phyloP scores from a whole-genome alignment of 306 rosid species.

The Trifolium pratense region DNA sequence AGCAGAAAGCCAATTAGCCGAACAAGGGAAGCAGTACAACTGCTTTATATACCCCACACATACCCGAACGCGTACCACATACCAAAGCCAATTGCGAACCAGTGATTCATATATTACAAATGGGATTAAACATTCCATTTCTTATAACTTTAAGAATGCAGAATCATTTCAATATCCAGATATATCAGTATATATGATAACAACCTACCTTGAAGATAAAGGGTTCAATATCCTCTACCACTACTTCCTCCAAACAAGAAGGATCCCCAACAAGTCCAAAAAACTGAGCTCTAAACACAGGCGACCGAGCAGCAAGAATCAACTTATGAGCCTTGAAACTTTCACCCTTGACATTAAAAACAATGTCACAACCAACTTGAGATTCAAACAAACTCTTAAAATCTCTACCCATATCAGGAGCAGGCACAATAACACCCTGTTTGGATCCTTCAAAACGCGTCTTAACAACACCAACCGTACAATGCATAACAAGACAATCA shows the following conservation, averaged over 20 bases:
- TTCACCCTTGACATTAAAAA: constrained; percentile 77
- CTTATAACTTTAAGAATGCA: constrained; percentile 5
- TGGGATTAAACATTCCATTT: background rate
- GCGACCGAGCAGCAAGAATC: constrained; percentile 86
- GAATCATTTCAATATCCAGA: constrained; percentile 33
- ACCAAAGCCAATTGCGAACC: background rate
- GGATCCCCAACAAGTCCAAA: constrained; percentile 79
- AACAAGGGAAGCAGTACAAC: background rate
- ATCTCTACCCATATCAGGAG: constrained; percentile 70
- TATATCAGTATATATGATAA: background rate
- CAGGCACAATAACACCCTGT: constrained; percentile 57
- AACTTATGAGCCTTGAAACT: constrained; percentile 81
- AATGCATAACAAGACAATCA: constrained; percentile 85
- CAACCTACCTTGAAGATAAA: constrained; percentile 81
- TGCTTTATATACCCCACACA: background rate
- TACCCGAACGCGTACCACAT: background rate
- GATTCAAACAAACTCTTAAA: constrained; percentile 75
- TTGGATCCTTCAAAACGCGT: constrained; percentile 75
- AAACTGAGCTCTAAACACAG: constrained; percentile 82
- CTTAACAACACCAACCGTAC: constrained; percentile 95
- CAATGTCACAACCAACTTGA: constrained; percentile 74
- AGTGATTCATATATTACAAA: constrained; percentile 20
- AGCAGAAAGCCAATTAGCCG: background rate
- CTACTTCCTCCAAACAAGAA: constrained; percentile 60
- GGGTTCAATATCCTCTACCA: constrained; percentile 81